Base-by-base conservation (phyloP, 1,284 basidiomycete species). In the Macrocystidia cucumis region DNA sequence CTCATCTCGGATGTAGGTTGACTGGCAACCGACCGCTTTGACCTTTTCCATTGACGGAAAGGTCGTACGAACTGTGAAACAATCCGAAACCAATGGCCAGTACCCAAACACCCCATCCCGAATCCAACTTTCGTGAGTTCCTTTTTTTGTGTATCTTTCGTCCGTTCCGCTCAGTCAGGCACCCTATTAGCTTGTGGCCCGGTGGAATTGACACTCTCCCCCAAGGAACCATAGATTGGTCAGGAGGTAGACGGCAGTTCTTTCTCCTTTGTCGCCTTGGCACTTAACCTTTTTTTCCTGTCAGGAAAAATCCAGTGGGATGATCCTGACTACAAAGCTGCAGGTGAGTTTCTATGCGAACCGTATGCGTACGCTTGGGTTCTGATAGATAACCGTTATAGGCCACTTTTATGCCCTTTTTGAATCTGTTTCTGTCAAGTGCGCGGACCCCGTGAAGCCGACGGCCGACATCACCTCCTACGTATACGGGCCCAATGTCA, bases 111-210 rank as follows among this genome's bases (percentile, higher is more conserved):
- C 87, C 1, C 87, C 88, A 1, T 74, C 83, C 11, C 74, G 83
- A 28, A 69, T 91, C 23, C 83, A 91, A 56, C 57, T 91, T 40
- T 86, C 81, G 77, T 77, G 52, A 19, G 55, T 29, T 32, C 8
- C 24, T 35, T 9, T 21, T 36, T 33, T 42, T 34, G 37, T 29
- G 5, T 3, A 38, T 33, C n/a, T 7, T 35, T 27, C 21, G 3
- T 18, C 19, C n/a, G n/a, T n/a, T n/a, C n/a, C n/a, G n/a, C n/a
- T n/a, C n/a, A n/a, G n/a, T n/a, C n/a, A n/a, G n/a, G 16, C 20
- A n/a, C 46, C n/a, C n/a, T n/a, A n/a, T n/a, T n/a, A 80, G 77
- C 37, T 48, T 90, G 40, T 91, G 88, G 86, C 79, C 86, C 13
- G 80, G 81, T 2, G 87, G 87, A 24, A 78, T 83, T 49, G 38